Percentiles rank a stretch among this genome's conserved stretches.
These are phyloP conservation scores for Vitis hybrid DNA, from an alignment of 177 flowering plant species.

Conservation along the genomic window DNA sequence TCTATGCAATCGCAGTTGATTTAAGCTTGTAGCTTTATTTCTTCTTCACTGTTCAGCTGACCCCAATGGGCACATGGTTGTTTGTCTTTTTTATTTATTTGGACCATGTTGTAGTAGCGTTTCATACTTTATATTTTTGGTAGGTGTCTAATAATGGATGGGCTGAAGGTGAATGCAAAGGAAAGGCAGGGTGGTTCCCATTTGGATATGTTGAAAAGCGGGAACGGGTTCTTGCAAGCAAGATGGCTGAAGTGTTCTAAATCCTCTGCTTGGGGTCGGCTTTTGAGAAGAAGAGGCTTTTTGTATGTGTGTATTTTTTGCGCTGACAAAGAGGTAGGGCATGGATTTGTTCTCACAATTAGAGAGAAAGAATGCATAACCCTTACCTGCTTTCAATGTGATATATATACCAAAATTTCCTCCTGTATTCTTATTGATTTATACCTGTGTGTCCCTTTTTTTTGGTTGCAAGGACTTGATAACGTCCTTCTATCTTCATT, in stretches of 20 bases:
- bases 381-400: conserved; percentile 1
- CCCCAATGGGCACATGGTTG: too few relatives aligned
- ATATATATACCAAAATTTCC: conserved; percentile 6
- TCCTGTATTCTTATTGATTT: background rate
- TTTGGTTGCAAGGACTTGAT: background rate
- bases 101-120: too few relatives aligned
- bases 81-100: too few relatives aligned
- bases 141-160: conserved; percentile 92
- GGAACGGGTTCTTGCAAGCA: conserved; percentile 95
- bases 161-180: conserved; percentile 99
- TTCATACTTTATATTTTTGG: conserved; percentile 7
- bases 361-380: conserved; percentile 5
- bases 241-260: conserved; percentile 80
- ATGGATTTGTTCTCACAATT: background rate
- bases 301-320: conserved; percentile 9
- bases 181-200: conserved; percentile 98
- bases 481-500: background rate
- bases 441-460: background rate
- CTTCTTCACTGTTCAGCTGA: background rate
- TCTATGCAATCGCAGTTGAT: background rate
- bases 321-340: conserved; percentile 13
- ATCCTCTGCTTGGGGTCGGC: conserved; percentile 6
- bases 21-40: too few relatives aligned
- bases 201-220: conserved; percentile 86
- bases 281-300: conserved; percentile 5